phyloP scores from a whole-genome alignment of 371 early-diverging fungal genomes.

The Funneliformis caledonium region DNA sequence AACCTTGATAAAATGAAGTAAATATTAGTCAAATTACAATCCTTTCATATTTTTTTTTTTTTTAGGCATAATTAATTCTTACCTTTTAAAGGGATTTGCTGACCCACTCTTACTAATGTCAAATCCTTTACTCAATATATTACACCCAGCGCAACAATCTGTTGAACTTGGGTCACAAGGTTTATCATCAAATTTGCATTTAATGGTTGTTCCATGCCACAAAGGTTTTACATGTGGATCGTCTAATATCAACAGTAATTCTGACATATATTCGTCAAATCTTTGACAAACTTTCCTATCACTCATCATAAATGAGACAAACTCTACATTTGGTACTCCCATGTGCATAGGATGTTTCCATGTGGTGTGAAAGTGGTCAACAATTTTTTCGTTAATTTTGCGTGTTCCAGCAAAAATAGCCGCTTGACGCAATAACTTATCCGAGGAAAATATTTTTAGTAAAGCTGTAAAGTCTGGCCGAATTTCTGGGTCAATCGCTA shows the following conservation, averaged over 20 bases:
- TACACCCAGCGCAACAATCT: conserved; percentile 38
- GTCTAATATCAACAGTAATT: conserved; percentile 21
- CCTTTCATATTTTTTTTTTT: not conserved
- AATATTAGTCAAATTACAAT: no score
- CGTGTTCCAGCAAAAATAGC: conserved; percentile 39
- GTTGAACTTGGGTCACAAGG: conserved; percentile 33
- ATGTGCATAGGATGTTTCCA: conserved; percentile 39
- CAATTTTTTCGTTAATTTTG: conserved; percentile 37
- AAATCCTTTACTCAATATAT: conserved; percentile 35
- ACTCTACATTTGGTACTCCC: conserved; percentile 35
- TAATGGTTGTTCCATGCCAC: conserved; percentile 38
- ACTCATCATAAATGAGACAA: conserved; percentile 35
- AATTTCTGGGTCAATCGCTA: conserved; percentile 19
- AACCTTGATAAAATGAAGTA: not conserved
- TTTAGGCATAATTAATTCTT: not conserved
- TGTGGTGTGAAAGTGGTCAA: conserved; percentile 35
- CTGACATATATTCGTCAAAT: conserved; percentile 37
- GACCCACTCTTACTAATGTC: conserved; percentile 36
- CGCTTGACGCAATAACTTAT: conserved; percentile 39
- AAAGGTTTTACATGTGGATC: conserved; percentile 38
- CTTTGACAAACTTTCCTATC: conserved; percentile 27
- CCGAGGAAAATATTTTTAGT: conserved; percentile 14
- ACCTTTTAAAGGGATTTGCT: conserved; percentile 33
- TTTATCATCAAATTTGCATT: conserved; percentile 20
- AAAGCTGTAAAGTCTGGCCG: conserved; percentile 29